Base-by-base conservation (phyloP, 163 green algal genomes). In the Scenedesmus sp. region DNA sequence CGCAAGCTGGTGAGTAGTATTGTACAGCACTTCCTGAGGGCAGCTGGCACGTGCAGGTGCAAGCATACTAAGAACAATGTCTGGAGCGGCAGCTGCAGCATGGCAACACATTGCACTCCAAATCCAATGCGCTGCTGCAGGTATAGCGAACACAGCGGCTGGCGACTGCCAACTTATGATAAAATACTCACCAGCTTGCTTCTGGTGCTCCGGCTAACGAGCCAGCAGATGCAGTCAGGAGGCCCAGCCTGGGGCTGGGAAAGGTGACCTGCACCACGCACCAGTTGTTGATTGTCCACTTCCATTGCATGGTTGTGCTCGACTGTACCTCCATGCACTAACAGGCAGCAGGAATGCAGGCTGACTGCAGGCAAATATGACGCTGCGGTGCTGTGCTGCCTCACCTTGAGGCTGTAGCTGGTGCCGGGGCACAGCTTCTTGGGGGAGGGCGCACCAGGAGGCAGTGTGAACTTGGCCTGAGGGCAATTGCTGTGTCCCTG, bases 381-480 rank as follows among this genome's bases (percentile, higher is more conserved):
- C 46, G 72, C 35, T 81, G 72, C 35, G 18, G 12, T 81, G 35
- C 13, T 10, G 33, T 46, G 72, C 35, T 81, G 65, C 5, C 65
- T 10, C 30, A 86, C 46, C 42, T 70, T 86, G 15, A 86, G 26
- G 81, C 26, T 70, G 81, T 86, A 86, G 30, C 35, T 40, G 26
- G 44, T n/a, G 81, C 81, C 81, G 18, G 81, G 81, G 81, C 81
- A 86, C 81, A 86, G 30, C 42, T 53, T 44, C 81, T 86, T 70
- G 9, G 33, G 30, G 9, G 81, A 43, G 1, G 24, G 30, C 3
- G 18, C 44, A 70, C 30, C 44, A 76, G 65, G 4, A 15, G 26
- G 65, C 30, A 76, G 65, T 24, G 30, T 76, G 65, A 76, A 76
- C 65, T 76, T 76, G 30, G 65, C 65, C 40, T 76, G 15, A 76